Evolutionary conservation across 345 rosid species (phyloP).

Genomic region (Aquilaria sinensis): DNA sequence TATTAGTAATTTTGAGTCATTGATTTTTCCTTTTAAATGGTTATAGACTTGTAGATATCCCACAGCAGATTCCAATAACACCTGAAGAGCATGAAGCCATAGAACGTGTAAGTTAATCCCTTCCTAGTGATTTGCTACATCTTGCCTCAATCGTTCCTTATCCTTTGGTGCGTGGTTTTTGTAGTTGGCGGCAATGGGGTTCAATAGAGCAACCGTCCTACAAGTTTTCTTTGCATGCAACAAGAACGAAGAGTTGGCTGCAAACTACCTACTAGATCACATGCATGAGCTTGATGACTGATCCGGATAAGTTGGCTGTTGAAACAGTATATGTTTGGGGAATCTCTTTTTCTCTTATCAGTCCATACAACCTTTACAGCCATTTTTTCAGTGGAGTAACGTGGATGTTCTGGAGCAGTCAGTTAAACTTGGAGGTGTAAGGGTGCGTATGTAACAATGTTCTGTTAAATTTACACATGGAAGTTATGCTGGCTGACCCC

Average conservation of each 20-base stretch:
- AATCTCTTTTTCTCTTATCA: slow-evolving; percentile 12
- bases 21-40: slow-evolving; percentile 4
- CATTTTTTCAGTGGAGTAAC: no score
- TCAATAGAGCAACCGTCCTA: slow-evolving; percentile 62
- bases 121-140: background rate
- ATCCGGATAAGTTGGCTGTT: slow-evolving; percentile 14
- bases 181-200: slow-evolving; percentile 94
- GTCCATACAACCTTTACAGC: background rate
- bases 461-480: no score
- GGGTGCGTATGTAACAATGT: no score
- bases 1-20: background rate
- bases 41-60: slow-evolving; percentile 65
- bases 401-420: no score
- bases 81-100: slow-evolving; percentile 97
- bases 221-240: slow-evolving; percentile 93
- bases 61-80: slow-evolving; percentile 81
- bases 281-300: slow-evolving; percentile 85
- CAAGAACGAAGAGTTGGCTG: slow-evolving; percentile 93
- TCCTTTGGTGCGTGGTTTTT: background rate
- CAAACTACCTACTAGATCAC: slow-evolving; percentile 90
- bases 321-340: background rate
- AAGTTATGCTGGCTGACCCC: no score
- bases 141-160: background rate
- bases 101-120: slow-evolving; percentile 52
- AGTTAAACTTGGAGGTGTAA: no score